Base-by-base conservation (phyloP, 306 rosid species). In the Prosopis cineraria region DNA sequence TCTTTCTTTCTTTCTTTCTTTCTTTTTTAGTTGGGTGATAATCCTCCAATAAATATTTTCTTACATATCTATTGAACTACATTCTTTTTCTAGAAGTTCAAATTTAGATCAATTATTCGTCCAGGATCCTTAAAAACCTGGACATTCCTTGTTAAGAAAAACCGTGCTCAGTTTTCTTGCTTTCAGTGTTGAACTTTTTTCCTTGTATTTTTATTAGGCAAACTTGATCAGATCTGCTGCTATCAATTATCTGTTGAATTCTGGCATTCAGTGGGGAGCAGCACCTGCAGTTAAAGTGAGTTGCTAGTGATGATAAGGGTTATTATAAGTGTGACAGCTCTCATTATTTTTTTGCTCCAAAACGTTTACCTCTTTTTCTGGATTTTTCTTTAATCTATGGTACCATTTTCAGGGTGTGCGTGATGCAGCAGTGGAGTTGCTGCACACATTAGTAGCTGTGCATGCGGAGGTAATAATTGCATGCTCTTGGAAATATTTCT, bases 261-360 rank as follows among this genome's bases (percentile, higher is more conserved):
- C 99, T 74, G 94, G 99, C 55, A 80, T 96, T 83, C 94, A 87
- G 47, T 96, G 99, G 99, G 98, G 99, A 79, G 91, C 97, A 68
- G 98, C 98, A 44, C 96, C 99, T 72, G 91, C 96, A 76, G 90
- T 93, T 68, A 96, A 96, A 84, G 99, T 95, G 78, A 85, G 98
- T 80, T 75, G 52, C 79, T 70, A 78, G 63, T 69, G 70, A 76
- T 63, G 37, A 74, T 76, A 74, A 40, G 63, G 41, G 22, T 78
- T 78, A 59, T 74, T 70, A 48, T 76, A 56, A 68, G 55, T 47
- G 22, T 65, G 34, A 68, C 43, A 44, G 58, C 31, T 76, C 22
- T 53, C 10, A 19, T 48, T 72, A 1, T 44, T 67, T 73, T 73
- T 62, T 78, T 33, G 48, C 60, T 40, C 31, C 36, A n/a, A 74